Evolutionary conservation across 2,329 filamentous ascomycete genomes (phyloP), one percentile per base, ranked within the genome.

Genomic region (Akanthomyces dipterigenus): DNA sequence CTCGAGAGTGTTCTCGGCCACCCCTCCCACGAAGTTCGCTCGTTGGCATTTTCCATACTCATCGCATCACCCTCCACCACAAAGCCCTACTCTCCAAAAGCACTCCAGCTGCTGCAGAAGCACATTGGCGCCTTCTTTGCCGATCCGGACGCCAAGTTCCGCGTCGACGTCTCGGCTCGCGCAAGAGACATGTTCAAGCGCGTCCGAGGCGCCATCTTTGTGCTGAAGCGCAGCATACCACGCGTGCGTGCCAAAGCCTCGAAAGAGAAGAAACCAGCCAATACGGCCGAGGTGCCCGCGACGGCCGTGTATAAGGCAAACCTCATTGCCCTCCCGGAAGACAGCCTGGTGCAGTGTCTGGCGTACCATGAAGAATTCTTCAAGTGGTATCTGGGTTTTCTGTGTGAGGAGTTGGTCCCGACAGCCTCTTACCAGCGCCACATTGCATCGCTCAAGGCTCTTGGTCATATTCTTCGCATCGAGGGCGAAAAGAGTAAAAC

Each of bases 361-460:
- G 66, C 73, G 36, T 79, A 78, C 63, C 88, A 87, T 67, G 73
- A 82, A 38, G 72, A 76, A 0, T 96, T 96, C 68, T 66, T 96
- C n/a, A 70, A 72, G 1, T 93, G 89, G 86, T 96, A 93, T 69
- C 68, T 90, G 1, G 69, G 76, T 1, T 95, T 96, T 66, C 73
- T 97, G 6, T 81, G 85, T 58, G 77, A 78, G 42, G 92, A 98
- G 67, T 77, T 99, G 24, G 82, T 85, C 3, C 87, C 92, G 2
- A 93, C 89, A 1, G 86, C 90, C 18, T 95, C 93, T 12, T 99
- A 98, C 70, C 93, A 96, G 70, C 85, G 92, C 7, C 93, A 96
- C 67, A 89, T 93, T 51, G 90, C 89, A 2, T 86, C 91, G 2
- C 73, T 98, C 5, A 91, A 88, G 68, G 86, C 88, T 1, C 74